Evolutionary conservation across 2,329 filamentous ascomycete genomes (phyloP).

Genomic region (Aspergillus bombycis): DNA sequence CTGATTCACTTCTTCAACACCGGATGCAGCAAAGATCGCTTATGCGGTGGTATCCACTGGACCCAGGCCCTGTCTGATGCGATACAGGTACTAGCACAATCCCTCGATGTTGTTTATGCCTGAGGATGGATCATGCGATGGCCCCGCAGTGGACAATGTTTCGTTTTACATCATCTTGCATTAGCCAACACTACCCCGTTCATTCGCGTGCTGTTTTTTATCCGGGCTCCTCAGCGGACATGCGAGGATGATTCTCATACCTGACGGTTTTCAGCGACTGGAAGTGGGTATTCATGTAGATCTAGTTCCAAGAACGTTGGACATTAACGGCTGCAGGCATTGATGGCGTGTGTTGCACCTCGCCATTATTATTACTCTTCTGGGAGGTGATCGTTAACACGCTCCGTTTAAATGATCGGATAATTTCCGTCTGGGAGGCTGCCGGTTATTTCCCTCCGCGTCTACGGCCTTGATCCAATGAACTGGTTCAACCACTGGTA

Average conservation of each 20-base stretch:
- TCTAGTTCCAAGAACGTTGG: neutral
- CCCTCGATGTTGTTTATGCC: neutral
- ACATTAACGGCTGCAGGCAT: neutral
- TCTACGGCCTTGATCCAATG: neutral
- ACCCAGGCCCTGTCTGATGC: too few relatives aligned
- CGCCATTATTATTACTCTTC: neutral
- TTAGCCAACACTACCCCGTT: neutral
- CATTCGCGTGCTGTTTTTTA: neutral
- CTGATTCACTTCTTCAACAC: too few relatives aligned
- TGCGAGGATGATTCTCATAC: neutral
- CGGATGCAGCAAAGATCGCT: too few relatives aligned
- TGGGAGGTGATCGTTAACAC: neutral
- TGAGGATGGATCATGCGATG: neutral
- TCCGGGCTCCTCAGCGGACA: neutral
- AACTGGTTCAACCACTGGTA: neutral
- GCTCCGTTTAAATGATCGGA: neutral
- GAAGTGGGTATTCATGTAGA: neutral
- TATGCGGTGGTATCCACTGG: too few relatives aligned
- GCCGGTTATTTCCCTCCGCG: neutral
- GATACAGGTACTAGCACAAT: neutral
- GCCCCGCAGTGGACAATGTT: neutral
- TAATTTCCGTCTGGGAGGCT: neutral
- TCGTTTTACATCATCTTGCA: neutral
- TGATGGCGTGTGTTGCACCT: neutral
- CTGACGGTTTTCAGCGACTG: neutral